phyloP scores from a whole-genome alignment of 139 green algal genomes.

The Diplosphaera chodatii region DNA sequence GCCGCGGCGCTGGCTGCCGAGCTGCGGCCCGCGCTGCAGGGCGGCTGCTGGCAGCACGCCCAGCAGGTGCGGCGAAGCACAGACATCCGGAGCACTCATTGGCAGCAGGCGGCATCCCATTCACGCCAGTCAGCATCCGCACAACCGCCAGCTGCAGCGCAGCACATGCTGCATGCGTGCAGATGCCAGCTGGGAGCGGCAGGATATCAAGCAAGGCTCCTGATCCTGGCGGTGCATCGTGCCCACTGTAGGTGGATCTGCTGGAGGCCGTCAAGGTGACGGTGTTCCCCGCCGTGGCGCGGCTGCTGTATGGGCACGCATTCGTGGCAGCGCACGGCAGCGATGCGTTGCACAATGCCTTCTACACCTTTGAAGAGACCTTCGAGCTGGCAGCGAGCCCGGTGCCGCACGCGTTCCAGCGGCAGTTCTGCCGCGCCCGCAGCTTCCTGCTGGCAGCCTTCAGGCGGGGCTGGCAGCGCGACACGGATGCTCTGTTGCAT shows the following conservation, averaged over 20 bases:
- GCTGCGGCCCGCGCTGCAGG: neutral
- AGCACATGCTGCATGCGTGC: too few species aligned
- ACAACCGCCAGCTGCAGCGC: too few species aligned
- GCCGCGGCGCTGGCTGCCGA: neutral
- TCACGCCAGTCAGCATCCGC: too few species aligned
- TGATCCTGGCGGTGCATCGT: too few species aligned
- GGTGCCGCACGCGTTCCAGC: slow-evolving; percentile 62
- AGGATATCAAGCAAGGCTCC: too few species aligned
- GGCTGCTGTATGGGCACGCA: slow-evolving; percentile 38
- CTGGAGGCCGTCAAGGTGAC: slow-evolving; percentile 26
- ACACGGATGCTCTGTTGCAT: too few species aligned
- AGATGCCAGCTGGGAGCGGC: too few species aligned
- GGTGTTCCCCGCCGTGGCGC: slow-evolving; percentile 43
- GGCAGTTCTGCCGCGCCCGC: slow-evolving; percentile 27
- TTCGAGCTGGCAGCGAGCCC: slow-evolving; percentile 75
- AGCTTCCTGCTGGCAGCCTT: slow-evolving; percentile 25
- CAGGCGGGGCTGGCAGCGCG: slow-evolving; percentile 5
- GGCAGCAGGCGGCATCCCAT: too few species aligned
- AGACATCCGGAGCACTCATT: too few species aligned
- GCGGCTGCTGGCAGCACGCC: too few species aligned
- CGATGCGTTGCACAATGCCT: slow-evolving; percentile 15
- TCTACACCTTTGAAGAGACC: slow-evolving; percentile 49
- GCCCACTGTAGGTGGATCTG: slow-evolving; percentile 62
- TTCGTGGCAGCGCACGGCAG: slow-evolving; percentile 16
- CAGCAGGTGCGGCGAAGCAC: too few species aligned